These are phyloP conservation scores for Phytopythium litorale DNA, from an alignment of 352 stramenopile genomes.

Conservation along the genomic window DNA sequence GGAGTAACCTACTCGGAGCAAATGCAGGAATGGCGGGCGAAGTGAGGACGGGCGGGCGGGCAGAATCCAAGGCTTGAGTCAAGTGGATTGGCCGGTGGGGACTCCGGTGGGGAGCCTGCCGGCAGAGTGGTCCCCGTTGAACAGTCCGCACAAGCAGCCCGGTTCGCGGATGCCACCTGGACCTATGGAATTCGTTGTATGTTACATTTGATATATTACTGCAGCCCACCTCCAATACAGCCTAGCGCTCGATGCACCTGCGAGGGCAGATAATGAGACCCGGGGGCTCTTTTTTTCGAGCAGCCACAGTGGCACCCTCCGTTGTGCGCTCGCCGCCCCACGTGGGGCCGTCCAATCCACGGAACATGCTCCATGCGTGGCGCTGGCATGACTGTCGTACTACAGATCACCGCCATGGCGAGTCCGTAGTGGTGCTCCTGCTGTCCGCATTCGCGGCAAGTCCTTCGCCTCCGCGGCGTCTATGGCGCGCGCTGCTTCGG, in stretches of 20 bases:
- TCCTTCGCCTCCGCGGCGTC: background rate
- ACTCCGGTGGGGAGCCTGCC: background rate
- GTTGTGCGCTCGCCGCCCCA: background rate
- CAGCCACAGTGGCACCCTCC: background rate
- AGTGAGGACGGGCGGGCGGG: background rate
- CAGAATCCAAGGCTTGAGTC: background rate
- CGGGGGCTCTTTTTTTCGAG: background rate
- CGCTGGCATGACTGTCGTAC: too few relatives aligned
- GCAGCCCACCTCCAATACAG: background rate
- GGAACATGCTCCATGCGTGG: too few relatives aligned
- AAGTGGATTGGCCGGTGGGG: background rate
- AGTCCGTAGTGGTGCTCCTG: too few relatives aligned
- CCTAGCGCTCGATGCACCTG: background rate
- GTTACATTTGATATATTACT: background rate
- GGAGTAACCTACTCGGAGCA: background rate
- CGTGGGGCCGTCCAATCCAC: background rate
- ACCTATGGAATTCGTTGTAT: background rate
- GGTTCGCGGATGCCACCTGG: background rate
- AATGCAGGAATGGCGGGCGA: background rate
- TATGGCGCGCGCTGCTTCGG: background rate
- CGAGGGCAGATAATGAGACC: background rate
- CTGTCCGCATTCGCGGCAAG: too few relatives aligned
- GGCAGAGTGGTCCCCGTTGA: background rate
- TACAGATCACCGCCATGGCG: too few relatives aligned
- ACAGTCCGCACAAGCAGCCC: background rate